Conservation (phyloP, 1,284 basidiomycete genomes). For the Sporisorium scitamineum region DNA sequence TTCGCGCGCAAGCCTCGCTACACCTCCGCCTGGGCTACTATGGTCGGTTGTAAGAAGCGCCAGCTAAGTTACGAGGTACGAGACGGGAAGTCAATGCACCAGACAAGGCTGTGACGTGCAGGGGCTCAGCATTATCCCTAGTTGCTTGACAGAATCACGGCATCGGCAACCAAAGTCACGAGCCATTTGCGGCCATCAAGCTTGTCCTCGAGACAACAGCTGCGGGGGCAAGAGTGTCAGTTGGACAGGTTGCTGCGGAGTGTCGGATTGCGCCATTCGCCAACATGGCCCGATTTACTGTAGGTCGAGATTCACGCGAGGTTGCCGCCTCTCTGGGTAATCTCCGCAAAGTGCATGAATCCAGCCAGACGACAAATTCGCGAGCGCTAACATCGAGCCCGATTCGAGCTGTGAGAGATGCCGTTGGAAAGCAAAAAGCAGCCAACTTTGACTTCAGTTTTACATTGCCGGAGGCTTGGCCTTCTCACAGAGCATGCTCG, state of each 20-base stretch:
- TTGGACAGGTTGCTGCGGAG: too few relatives aligned
- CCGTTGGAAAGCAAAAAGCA: neutral
- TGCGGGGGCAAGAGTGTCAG: too few relatives aligned
- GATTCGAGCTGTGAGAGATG: neutral
- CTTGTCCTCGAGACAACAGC: too few relatives aligned
- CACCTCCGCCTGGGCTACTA: neutral
- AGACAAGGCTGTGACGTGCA: too few relatives aligned
- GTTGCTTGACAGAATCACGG: constrained; percentile 24
- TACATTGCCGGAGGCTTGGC: neutral
- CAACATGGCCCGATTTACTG: neutral
- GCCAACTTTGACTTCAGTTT: too few relatives aligned
- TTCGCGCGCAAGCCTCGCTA: neutral
- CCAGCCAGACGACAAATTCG: neutral
- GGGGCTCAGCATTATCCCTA: neutral
- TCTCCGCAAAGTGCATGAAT: neutral
- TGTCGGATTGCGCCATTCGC: constrained; percentile 4
- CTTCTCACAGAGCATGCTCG: too few relatives aligned
- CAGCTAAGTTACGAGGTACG: neutral
- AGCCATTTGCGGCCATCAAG: constrained; percentile 10
- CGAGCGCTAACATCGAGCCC: neutral
- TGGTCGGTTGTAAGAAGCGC: neutral
- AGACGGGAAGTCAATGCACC: too few relatives aligned
- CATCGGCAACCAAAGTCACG: constrained; percentile 41
- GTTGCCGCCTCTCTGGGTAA: too few relatives aligned
- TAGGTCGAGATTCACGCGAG: neutral